Conservation (phyloP, 2,329 filamentous ascomycete genomes). For the Fusarium pseudonygamai region DNA sequence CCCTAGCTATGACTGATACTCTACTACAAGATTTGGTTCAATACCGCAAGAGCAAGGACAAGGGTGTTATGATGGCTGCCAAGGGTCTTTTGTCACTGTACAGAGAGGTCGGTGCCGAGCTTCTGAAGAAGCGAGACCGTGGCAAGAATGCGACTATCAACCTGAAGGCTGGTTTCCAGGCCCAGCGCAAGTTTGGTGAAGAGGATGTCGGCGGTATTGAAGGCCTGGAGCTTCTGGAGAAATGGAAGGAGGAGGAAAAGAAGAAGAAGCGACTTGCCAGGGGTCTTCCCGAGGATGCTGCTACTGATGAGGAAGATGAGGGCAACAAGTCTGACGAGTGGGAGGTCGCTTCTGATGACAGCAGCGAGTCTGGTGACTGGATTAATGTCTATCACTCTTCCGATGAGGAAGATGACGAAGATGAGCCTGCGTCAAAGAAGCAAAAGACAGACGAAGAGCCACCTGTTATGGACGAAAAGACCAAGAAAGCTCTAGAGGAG, state of each 20-base stretch:
- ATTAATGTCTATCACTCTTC: constrained; percentile 89
- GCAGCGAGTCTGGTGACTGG: constrained; percentile 85
- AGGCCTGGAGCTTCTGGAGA: constrained; percentile 87
- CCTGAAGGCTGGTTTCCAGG: constrained; percentile 77
- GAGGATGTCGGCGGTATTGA: constrained; percentile 84
- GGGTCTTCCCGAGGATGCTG: constrained; percentile 71
- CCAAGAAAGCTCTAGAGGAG: constrained; percentile 46
- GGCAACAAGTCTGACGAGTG: constrained; percentile 65
- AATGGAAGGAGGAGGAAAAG: constrained; percentile 93
- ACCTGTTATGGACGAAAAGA: constrained; percentile 53
- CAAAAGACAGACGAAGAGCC: constrained; percentile 47
- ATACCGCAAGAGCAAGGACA: constrained; percentile 97
- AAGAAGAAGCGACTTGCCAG: constrained; percentile 75
- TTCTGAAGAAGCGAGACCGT: constrained; percentile 88
- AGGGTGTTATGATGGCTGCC: constrained; percentile 98
- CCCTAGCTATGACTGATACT: constrained; percentile 95
- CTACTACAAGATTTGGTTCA: constrained; percentile 95
- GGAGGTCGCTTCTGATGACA: constrained; percentile 69
- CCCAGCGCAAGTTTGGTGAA: constrained; percentile 84
- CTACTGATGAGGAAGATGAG: constrained; percentile 68
- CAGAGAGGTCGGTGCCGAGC: constrained; percentile 87
- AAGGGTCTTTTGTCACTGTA: constrained; percentile 91
- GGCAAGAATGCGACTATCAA: constrained; percentile 91
- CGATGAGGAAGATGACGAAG: constrained; percentile 75
- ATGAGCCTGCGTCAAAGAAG: constrained; percentile 67